A percentile compares a stretch with the other conserved stretches of the same genome.
Evolutionary conservation across 2,329 filamentous ascomycete species (phyloP).

Genomic region (Cryphonectria japonica): DNA sequence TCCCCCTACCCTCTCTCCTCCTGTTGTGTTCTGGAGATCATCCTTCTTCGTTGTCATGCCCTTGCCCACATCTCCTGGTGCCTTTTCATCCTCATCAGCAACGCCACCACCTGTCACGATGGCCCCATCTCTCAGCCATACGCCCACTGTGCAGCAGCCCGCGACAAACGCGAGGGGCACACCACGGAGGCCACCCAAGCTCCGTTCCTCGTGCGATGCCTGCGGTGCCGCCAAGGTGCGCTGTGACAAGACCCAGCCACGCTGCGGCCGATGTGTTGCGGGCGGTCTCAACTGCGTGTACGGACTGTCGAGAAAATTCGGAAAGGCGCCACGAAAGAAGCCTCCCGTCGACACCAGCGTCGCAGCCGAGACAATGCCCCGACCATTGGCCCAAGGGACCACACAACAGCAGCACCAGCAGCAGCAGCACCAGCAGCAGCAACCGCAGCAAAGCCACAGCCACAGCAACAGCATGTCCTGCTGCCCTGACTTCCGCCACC

Average conservation of each 20-base stretch:
- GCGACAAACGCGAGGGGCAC: conserved; percentile 25
- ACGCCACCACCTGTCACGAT: conserved; percentile 21
- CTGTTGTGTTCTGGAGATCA: neutral
- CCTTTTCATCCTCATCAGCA: conserved; percentile 19
- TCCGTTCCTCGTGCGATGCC: conserved; percentile 30
- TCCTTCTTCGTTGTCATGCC: neutral
- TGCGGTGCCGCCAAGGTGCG: conserved; percentile 30
- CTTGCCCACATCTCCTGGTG: conserved; percentile 19
- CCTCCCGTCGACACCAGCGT: conserved; percentile 21
- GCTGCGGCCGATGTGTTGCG: conserved; percentile 28
- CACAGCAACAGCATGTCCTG: conserved; percentile 14
- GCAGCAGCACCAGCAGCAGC: neutral
- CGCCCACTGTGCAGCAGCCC: conserved; percentile 9
- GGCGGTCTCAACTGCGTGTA: conserved; percentile 29
- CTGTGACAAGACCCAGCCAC: conserved; percentile 29
- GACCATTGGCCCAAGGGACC: conserved; percentile 23
- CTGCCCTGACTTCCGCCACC: conserved; percentile 25
- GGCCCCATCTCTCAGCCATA: conserved; percentile 15
- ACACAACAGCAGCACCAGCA: neutral
- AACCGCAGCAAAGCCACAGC: neutral
- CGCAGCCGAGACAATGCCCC: conserved; percentile 14
- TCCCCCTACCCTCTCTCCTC: neutral
- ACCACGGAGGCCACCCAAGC: conserved; percentile 26
- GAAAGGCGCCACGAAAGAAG: conserved; percentile 29
- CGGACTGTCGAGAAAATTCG: conserved; percentile 28